These are phyloP conservation scores for Fremontodendron californicum DNA, from an alignment of 345 rosid species.

Conservation along the genomic window DNA sequence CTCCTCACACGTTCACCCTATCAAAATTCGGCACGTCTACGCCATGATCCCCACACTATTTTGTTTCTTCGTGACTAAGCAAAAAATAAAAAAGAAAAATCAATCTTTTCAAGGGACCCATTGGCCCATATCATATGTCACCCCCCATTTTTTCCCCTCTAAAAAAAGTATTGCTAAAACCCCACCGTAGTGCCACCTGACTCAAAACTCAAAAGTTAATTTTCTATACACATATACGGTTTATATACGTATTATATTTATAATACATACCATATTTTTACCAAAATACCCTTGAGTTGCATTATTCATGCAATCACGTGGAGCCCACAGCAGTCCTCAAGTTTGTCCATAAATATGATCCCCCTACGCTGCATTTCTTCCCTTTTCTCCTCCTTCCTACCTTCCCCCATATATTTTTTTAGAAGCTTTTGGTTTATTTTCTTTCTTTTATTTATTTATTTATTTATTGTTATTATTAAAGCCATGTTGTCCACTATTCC, in stretches of 20 bases:
- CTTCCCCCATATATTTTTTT: slow-evolving; percentile 25
- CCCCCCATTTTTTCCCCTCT: not conserved
- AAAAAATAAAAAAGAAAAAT: not conserved
- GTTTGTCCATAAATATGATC: slow-evolving; percentile 49
- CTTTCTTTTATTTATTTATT: not conserved
- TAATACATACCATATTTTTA: not conserved
- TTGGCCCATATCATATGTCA: slow-evolving; percentile 8
- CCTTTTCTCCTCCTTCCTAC: slow-evolving; percentile 71
- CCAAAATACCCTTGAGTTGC: slow-evolving; percentile 24
- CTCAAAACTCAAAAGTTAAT: slow-evolving; percentile 52
- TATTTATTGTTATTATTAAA: not conserved
- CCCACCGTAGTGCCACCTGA: slow-evolving; percentile 49
- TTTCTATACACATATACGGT: slow-evolving; percentile 10
- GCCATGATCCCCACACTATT: not conserved
- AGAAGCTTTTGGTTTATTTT: not conserved
- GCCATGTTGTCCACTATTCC: slow-evolving; percentile 59
- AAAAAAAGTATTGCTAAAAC: slow-evolving; percentile 8
- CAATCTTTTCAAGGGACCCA: slow-evolving; percentile 21
- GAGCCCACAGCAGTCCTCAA: slow-evolving; percentile 13
- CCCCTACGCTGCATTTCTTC: slow-evolving; percentile 70
- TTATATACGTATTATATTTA: not conserved
- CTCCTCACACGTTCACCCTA: slow-evolving; percentile 2
- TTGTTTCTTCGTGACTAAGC: slow-evolving; percentile 44
- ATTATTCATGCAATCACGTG: slow-evolving; percentile 2
- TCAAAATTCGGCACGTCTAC: not conserved